Conservation (phyloP, 139 green algal species). For the Microglena sp. region DNA sequence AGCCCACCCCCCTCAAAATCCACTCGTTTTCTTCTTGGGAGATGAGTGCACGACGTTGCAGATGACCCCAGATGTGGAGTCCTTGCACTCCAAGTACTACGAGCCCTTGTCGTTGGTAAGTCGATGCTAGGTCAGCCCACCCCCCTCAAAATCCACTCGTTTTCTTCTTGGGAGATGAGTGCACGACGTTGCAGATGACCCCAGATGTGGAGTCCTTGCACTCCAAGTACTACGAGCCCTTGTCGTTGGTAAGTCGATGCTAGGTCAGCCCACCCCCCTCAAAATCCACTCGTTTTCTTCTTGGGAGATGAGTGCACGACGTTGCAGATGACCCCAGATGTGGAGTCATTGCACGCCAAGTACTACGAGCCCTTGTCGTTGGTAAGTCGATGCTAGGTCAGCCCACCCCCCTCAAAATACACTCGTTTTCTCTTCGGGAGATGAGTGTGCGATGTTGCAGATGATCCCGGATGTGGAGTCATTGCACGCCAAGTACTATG, state of each 20-base stretch:
- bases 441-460: constrained; percentile 66
- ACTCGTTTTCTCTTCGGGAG: too few relatives aligned
- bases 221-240: constrained; percentile 75
- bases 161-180: constrained; percentile 82
- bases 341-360: constrained; percentile 35
- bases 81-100: constrained; percentile 60
- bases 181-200: constrained; percentile 58
- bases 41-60: constrained; percentile 72
- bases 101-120: too few relatives aligned
- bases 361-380: constrained; percentile 90
- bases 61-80: constrained; percentile 49
- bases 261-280: too few relatives aligned
- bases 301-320: constrained; percentile 79
- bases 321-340: constrained; percentile 44
- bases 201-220: constrained; percentile 45
- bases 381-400: too few relatives aligned
- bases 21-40: constrained; percentile 76
- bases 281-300: too few relatives aligned
- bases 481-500: constrained; percentile 65
- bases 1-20: too few relatives aligned
- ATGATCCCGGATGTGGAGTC: constrained; percentile 49
- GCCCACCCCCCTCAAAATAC: too few relatives aligned
- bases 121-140: too few relatives aligned
- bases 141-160: too few relatives aligned
- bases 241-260: too few relatives aligned